Evolutionary conservation across 176 grass and related monocot genomes (phyloP).

Genomic region (Ensete ventricosum): DNA sequence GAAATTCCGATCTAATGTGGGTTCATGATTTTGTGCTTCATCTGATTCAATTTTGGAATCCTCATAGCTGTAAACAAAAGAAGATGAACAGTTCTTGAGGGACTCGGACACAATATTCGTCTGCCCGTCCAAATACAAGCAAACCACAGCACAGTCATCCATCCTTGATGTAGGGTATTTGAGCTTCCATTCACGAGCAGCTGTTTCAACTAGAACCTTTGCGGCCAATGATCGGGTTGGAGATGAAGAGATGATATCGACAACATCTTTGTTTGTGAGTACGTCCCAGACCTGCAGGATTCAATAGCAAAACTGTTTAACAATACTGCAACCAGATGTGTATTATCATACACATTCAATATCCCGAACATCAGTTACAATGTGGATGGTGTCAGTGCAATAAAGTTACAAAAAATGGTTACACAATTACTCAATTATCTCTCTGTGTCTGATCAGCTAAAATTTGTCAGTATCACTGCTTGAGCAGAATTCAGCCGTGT

Average conservation of each 20-base stretch:
- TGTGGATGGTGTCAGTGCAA: not conserved
- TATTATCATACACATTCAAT: not conserved
- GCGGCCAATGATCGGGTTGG: constrained; percentile 53
- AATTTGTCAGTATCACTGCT: not conserved
- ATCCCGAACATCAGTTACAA: not conserved
- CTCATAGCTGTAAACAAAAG: constrained; percentile 42
- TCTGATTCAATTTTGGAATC: constrained; percentile 31
- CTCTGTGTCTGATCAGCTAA: not conserved
- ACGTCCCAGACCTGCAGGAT: constrained; percentile 93
- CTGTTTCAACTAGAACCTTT: constrained; percentile 61
- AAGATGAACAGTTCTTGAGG: constrained; percentile 24
- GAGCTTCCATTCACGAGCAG: constrained; percentile 80
- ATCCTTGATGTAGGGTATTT: constrained; percentile 85
- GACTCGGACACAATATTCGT: constrained; percentile 46
- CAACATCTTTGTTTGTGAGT: constrained; percentile 83
- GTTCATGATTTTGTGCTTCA: constrained; percentile 40
- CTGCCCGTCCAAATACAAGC: constrained; percentile 75
- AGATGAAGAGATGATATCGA: constrained; percentile 69
- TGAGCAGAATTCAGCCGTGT: no score
- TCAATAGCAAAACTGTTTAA: not conserved
- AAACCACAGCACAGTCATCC: constrained; percentile 86
- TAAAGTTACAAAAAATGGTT: not conserved
- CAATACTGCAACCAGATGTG: not conserved
- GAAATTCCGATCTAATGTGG: constrained; percentile 56
- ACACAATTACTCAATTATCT: not conserved